Percentiles rank a stretch among this genome's conserved stretches.
phyloP scores from a whole-genome alignment of 306 rosid genomes.

The Citrullus mucosospermus region DNA sequence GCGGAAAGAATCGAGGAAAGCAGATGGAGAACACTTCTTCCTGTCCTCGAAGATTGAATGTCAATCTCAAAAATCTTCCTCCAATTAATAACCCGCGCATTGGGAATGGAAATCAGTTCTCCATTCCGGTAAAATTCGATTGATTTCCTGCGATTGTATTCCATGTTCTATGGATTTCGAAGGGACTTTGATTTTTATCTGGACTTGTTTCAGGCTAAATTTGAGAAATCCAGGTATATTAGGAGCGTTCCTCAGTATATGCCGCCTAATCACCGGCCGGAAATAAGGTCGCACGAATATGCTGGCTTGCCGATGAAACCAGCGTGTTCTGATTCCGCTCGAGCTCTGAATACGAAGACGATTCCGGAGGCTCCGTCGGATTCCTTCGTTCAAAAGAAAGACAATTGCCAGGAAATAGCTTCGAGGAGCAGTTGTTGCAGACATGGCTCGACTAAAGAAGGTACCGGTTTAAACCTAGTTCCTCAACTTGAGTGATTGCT shows the following conservation, averaged over 20 bases:
- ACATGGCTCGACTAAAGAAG: slow-evolving; percentile 15
- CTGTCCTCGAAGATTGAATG: not conserved
- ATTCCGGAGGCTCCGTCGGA: slow-evolving; percentile 5
- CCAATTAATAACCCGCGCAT: not conserved
- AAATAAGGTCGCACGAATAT: not conserved
- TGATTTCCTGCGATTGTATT: not conserved
- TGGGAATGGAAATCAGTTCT: not conserved
- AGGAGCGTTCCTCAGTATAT: not conserved
- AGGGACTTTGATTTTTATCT: not conserved
- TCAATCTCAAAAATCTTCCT: not conserved
- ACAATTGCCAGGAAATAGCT: not conserved
- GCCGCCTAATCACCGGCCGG: slow-evolving; percentile 11
- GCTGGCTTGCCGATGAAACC: not conserved
- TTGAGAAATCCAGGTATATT: slow-evolving; percentile 4
- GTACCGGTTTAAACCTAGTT: slow-evolving; percentile 13
- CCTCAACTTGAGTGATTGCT: not conserved
- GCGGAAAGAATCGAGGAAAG: not conserved
- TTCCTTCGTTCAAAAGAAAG: slow-evolving; percentile 1
- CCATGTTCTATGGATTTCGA: not conserved
- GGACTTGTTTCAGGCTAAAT: slow-evolving; percentile 14
- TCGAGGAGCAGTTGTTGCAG: not conserved
- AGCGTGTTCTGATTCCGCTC: not conserved
- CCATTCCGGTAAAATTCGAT: not conserved
- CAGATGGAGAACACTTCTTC: not conserved
- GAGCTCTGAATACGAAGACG: not conserved